A percentile compares a stretch with the other conserved stretches of the same genome.
Conservation (phyloP, 495 filamentous ascomycete genomes). For the Trichoderma reesei region DNA sequence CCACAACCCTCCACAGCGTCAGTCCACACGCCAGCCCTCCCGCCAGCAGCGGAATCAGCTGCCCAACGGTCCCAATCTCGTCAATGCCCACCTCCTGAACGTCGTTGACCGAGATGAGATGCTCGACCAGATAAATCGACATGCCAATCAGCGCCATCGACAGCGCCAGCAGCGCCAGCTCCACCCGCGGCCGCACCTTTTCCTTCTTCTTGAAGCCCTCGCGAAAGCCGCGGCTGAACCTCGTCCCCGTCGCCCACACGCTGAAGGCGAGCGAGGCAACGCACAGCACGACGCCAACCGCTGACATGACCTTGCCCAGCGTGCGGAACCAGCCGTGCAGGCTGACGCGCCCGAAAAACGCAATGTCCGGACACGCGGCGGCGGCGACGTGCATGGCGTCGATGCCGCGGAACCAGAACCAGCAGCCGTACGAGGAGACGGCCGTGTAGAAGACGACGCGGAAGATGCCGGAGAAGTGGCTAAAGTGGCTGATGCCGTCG, state of each 20-base stretch:
- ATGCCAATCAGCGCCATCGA: conserved; percentile 14
- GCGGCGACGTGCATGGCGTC: conserved; percentile 10
- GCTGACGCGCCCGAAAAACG: conserved; percentile 13
- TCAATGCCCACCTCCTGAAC: neutral
- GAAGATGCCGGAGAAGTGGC: conserved; percentile 12
- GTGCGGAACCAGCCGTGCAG: conserved; percentile 17
- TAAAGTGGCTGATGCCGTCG: conserved; percentile 9
- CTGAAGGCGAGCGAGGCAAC: conserved; percentile 11
- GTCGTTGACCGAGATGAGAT: conserved; percentile 15
- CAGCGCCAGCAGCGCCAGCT: conserved; percentile 14
- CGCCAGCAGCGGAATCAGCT: conserved; percentile 15
- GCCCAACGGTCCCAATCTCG: conserved; percentile 13
- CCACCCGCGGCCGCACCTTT: conserved; percentile 12
- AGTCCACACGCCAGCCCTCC: conserved; percentile 5
- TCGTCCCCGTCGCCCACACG: neutral
- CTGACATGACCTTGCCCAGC: conserved; percentile 13
- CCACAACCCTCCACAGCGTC: conserved; percentile 4
- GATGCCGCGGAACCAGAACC: conserved; percentile 17
- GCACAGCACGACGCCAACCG: conserved; percentile 9
- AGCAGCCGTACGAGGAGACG: conserved; percentile 16
- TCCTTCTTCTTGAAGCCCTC: neutral
- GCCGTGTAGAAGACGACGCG: conserved; percentile 16
- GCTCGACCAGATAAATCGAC: conserved; percentile 14
- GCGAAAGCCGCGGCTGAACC: neutral
- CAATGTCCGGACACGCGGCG: conserved; percentile 8